Evolutionary conservation across 805 yeast genomes (phyloP), one percentile per base, ranked within the genome.

Genomic region (Yueomyces sp.): DNA sequence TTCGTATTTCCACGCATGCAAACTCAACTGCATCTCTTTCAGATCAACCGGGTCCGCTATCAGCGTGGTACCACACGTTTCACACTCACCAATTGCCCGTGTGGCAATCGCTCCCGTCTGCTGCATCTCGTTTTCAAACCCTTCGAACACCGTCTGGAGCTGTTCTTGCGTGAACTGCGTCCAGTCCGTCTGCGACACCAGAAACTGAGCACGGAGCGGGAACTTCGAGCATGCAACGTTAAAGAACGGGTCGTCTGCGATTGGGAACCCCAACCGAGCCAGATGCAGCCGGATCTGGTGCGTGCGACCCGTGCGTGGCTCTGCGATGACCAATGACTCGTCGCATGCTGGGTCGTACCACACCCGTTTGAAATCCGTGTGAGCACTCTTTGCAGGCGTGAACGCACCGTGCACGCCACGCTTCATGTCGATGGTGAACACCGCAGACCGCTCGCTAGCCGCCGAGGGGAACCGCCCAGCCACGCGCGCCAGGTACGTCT

Each of bases 211-310:
- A 12, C 62, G 51, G 28, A 40, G 26, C 1, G 59, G 59, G 36
- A 54, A 59, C 40, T 45, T 48, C 1, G 59, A 46, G 7, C 43
- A 47, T 2, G 42, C 45, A 2, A 49, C 34, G 42, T 54, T 54
- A 45, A 61, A 90, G 4, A 88, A 71, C 0, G 95, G 94, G 59
- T 90, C 98, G 54, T 92, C 86, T 3, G 79, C 82, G 28, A 90
- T 90, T 0, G 97, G 95, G 53, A 68, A 73, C 0, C 96, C 96
- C 19, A 92, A 52, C 50, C 74, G 80, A 60, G 88, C 94, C 43
- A 92, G 63, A 65, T 92, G 98, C 0, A 92, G 94, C 48, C 98
- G 68, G 40, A 92, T 85, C 60, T 90, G 98, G 60, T 90, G 98
- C 0, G 96, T 86, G 53, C 98, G 70, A 0, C 98, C 98, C 0